A percentile compares a stretch with the other conserved stretches of the same genome.
Evolutionary conservation across 495 filamentous ascomycete species (phyloP).

Genomic region (Penicillium pulvis): DNA sequence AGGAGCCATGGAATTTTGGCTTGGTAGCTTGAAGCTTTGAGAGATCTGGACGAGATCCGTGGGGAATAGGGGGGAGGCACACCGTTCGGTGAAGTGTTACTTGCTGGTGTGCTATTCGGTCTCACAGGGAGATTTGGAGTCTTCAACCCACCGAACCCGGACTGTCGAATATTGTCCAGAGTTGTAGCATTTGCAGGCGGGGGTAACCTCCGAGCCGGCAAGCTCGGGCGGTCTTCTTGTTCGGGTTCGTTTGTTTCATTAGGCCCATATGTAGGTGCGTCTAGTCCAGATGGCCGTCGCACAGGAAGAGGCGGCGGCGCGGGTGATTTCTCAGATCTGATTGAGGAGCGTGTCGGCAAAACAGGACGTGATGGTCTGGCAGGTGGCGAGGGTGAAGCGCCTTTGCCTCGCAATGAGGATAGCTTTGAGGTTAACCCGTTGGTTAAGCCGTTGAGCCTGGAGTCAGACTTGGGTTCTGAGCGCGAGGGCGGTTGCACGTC

Average conservation of each 20-base stretch:
- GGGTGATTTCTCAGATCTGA: slow-evolving; percentile 1
- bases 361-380: slow-evolving; percentile 8
- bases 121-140: slow-evolving; percentile 23
- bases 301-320: slow-evolving; percentile 34
- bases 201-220: slow-evolving; percentile 37
- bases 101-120: slow-evolving; percentile 19
- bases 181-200: slow-evolving; percentile 33
- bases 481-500: slow-evolving; percentile 24
- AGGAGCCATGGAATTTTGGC: slow-evolving; percentile 39
- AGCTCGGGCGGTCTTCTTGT: slow-evolving; percentile 2
- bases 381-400: slow-evolving; percentile 15
- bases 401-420: slow-evolving; percentile 22
- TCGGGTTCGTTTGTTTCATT: slow-evolving; percentile 15
- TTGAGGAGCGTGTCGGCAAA: slow-evolving; percentile 17
- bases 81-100: slow-evolving; percentile 21
- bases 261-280: slow-evolving; percentile 19
- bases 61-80: slow-evolving; percentile 57
- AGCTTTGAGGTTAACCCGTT: slow-evolving; percentile 25
- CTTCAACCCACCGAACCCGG: slow-evolving; percentile 45
- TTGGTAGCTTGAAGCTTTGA: slow-evolving; percentile 57
- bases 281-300: slow-evolving; percentile 29
- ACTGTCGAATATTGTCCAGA: slow-evolving; percentile 35
- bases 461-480: slow-evolving; percentile 24
- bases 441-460: slow-evolving; percentile 22
- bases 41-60: slow-evolving; percentile 59